These are phyloP conservation scores for Rhizoctonia solani DNA, from an alignment of 1,284 basidiomycete species.

Conservation along the genomic window DNA sequence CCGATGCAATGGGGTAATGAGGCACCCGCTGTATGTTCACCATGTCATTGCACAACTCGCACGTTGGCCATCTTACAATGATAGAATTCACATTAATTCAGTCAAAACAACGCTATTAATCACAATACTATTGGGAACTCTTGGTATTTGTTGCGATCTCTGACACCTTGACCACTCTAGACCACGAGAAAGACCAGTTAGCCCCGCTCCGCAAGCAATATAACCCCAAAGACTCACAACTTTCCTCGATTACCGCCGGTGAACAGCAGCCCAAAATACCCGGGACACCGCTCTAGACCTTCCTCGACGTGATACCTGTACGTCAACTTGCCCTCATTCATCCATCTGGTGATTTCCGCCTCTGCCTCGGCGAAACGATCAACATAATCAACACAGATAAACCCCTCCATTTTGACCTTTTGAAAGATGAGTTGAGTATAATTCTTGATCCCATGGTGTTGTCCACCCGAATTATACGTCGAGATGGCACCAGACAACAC, in stretches of 20 bases:
- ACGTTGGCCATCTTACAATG: too few species aligned
- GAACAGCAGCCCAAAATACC: conserved; percentile 70
- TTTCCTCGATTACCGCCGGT: conserved; percentile 83
- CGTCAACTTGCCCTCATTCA: conserved; percentile 73
- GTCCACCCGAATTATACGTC: conserved; percentile 33
- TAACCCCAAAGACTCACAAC: conserved; percentile 56
- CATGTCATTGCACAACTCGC: too few species aligned
- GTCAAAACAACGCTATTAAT: too few species aligned
- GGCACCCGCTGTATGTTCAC: too few species aligned
- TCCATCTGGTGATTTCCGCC: conserved; percentile 57
- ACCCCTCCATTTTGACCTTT: conserved; percentile 52
- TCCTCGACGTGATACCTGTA: conserved; percentile 79
- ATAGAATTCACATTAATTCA: too few species aligned
- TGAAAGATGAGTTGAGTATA: conserved; percentile 49
- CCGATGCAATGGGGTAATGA: too few species aligned
- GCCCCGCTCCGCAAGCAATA: background rate
- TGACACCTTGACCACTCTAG: conserved; percentile 14
- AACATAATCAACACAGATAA: conserved; percentile 65
- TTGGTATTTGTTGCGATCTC: conserved; percentile 33
- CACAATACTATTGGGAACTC: too few species aligned
- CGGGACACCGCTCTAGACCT: conserved; percentile 72
- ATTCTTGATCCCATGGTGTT: conserved; percentile 36
- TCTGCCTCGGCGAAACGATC: conserved; percentile 58
- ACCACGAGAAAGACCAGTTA: background rate
- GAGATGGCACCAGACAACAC: conserved; percentile 55